Percentiles rank a stretch among this genome's conserved stretches.
Conservation (phyloP, 495 filamentous ascomycete genomes). For the Parmelia sp. region DNA sequence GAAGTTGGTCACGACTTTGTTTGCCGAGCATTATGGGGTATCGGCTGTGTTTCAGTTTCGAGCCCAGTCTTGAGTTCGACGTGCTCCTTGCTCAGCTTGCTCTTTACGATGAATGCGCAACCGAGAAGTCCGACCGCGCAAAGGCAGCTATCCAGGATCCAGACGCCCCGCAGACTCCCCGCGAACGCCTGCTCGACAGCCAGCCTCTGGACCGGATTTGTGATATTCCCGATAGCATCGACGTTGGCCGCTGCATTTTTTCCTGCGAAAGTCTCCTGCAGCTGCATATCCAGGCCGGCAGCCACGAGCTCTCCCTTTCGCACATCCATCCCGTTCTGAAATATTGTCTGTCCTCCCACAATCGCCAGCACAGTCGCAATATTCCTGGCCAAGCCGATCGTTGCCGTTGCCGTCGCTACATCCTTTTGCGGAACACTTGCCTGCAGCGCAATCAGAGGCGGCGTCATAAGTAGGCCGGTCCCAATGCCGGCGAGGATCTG, state of each 20-base stretch:
- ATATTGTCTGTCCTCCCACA: slow-evolving; percentile 66
- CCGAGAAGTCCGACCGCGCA: slow-evolving; percentile 44
- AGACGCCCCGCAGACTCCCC: slow-evolving; percentile 55
- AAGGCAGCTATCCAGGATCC: slow-evolving; percentile 54
- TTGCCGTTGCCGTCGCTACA: slow-evolving; percentile 70
- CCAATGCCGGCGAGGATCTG: slow-evolving; percentile 59
- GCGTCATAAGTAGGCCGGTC: slow-evolving; percentile 43
- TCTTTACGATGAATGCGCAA: slow-evolving; percentile 48
- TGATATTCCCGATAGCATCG: slow-evolving; percentile 34
- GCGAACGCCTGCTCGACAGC: slow-evolving; percentile 52
- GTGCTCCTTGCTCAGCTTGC: slow-evolving; percentile 51
- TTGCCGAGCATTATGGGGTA: no score
- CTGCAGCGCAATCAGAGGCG: slow-evolving; percentile 75
- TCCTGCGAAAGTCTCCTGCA: slow-evolving; percentile 42
- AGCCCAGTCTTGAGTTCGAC: slow-evolving; percentile 53
- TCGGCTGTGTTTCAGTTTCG: slow-evolving; percentile 20
- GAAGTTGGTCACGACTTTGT: no score
- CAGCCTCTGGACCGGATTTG: slow-evolving; percentile 37
- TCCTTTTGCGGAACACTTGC: slow-evolving; percentile 61
- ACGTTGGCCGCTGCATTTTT: slow-evolving; percentile 49
- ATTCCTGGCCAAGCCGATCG: slow-evolving; percentile 67
- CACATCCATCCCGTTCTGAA: slow-evolving; percentile 55
- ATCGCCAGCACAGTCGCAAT: slow-evolving; percentile 32
- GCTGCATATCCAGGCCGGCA: slow-evolving; percentile 39
- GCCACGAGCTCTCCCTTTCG: slow-evolving; percentile 35